Base-by-base conservation (phyloP, 495 filamentous ascomycete species). In the Aspergillus baeticus region DNA sequence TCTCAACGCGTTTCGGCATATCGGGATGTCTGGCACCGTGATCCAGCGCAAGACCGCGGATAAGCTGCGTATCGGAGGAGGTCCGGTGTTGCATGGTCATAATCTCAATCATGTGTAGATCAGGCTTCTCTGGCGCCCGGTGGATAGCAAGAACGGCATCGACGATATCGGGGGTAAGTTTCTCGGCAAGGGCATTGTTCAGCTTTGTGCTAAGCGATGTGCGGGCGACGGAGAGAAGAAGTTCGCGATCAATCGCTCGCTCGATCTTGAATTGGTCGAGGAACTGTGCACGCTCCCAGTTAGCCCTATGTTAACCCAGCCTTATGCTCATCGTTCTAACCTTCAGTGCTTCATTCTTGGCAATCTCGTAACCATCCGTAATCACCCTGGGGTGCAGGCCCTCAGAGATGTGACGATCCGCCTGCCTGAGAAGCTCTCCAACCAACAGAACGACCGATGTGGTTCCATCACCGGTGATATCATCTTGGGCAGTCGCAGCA, bases 31-130 rank as follows among this genome's bases (percentile, higher is more conserved):
- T 83, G 5, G 94, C 94, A 61, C 94, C 94, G 71, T 99, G 94
- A 58, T 99, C 94, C 54, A 99, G 77, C 6, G 90, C 94, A 31
- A 99, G 81, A 51, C 94, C 94, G 58, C 87, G 84, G 66, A 99
- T 96, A 38, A 99, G 84, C 65, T 96, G 91, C 22, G 94, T 99
- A 70, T 99, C 94, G 10, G 94, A 89, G 43, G 94, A 93, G 35
- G 88, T 89, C 54, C 93, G 90, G 77, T 99, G 94, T 71, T 98
- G 94, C 94, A 99, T 99, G 68, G 95, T 97, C 95, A 98, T 98
- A 61, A 99, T 97, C 74, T 99, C 94, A 59, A 99, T 81, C 94
- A 99, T 99, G 75, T 98, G 93, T 58, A 99, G 73, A 71, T 99
- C 94, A 42, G 94, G 94, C 76, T 97, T 98, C 60, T 85, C 86